A percentile compares a stretch with the other conserved stretches of the same genome.
Evolutionary conservation across 257 asterid genomes (phyloP).

Genomic region (Avicennia marina): DNA sequence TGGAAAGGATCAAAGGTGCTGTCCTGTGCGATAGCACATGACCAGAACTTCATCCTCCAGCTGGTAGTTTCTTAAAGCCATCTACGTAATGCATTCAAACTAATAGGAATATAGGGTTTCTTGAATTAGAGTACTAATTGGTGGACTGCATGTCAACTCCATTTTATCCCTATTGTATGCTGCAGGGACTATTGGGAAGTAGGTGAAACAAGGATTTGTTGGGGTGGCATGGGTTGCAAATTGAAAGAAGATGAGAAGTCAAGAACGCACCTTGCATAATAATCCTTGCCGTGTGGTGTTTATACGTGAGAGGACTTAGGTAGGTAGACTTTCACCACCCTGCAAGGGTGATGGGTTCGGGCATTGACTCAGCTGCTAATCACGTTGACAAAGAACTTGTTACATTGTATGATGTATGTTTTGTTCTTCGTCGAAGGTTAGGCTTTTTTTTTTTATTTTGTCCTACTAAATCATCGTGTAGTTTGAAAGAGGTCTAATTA

Average conservation of each 20-base stretch:
- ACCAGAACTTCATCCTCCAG: constrained; percentile 1
- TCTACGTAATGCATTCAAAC: too few species aligned
- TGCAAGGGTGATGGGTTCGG: constrained; percentile 64
- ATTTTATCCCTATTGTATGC: not conserved
- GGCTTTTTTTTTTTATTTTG: too few species aligned
- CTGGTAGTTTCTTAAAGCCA: constrained; percentile 14
- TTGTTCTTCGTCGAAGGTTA: too few species aligned
- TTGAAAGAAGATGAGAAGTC: constrained; percentile 52
- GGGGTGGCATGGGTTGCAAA: not conserved
- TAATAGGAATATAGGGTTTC: too few species aligned
- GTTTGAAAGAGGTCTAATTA: too few species aligned
- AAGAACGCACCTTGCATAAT: constrained; percentile 66
- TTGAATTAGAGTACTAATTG: too few species aligned
- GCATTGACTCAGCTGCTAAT: constrained; percentile 76
- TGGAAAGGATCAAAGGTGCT: constrained; percentile 69
- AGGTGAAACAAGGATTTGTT: constrained; percentile 22
- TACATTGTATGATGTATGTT: too few species aligned
- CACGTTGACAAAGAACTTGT: too few species aligned
- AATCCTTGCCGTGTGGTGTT: constrained; percentile 4
- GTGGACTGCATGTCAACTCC: too few species aligned
- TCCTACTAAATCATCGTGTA: too few species aligned
- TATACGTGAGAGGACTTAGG: not conserved
- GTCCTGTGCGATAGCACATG: constrained; percentile 43
- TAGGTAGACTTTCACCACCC: constrained; percentile 15
- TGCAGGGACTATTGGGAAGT: not conserved